Conservation (phyloP, 345 rosid species). For the Ceriops decandra region DNA sequence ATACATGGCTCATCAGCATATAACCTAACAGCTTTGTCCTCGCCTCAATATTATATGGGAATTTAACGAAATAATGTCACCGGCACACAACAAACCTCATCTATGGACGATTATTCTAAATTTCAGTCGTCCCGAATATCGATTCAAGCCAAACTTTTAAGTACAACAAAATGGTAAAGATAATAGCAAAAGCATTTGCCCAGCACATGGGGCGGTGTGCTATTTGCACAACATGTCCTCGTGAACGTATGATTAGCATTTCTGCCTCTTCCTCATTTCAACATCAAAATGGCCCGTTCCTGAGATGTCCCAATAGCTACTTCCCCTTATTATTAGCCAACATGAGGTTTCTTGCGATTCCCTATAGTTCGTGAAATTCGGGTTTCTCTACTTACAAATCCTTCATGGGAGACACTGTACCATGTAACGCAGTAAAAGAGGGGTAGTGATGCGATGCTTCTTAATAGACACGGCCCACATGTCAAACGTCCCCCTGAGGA, state of each 20-base stretch:
- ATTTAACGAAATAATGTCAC: not conserved
- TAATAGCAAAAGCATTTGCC: not conserved
- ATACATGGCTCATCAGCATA: not conserved
- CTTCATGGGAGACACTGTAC: no score
- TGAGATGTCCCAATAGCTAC: not conserved
- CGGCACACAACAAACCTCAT: not conserved
- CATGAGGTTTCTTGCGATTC: no score
- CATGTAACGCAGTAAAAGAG: no score
- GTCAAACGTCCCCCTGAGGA: no score
- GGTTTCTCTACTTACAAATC: no score
- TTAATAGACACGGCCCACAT: no score
- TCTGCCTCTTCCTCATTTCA: constrained; percentile 10
- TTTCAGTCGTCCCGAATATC: not conserved
- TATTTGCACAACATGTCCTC: constrained; percentile 1
- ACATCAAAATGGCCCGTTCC: not conserved
- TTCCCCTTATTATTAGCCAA: not conserved
- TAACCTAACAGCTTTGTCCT: not conserved
- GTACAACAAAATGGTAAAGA: not conserved
- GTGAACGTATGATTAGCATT: constrained; percentile 18
- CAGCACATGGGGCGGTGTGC: constrained; percentile 16
- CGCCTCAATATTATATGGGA: not conserved
- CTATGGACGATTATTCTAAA: not conserved
- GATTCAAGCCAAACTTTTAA: constrained; percentile 16
- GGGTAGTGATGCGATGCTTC: no score
- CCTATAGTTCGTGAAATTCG: no score